Conservation (phyloP, 768 basidiomycete species). For the Boletus reticuloceps region DNA sequence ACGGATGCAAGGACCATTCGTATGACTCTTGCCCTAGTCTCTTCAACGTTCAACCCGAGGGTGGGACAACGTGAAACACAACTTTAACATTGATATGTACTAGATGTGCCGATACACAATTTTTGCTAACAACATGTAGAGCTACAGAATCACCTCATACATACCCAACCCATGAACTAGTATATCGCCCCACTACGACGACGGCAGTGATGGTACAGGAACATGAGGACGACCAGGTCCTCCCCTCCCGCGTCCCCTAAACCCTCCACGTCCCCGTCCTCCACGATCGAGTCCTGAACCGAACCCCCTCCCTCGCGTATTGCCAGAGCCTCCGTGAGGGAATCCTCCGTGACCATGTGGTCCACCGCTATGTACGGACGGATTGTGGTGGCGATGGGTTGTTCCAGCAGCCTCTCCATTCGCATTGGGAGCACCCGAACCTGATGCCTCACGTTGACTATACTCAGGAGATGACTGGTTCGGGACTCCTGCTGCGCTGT, state of each 20-base stretch:
- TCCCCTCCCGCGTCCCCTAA: conserved; percentile 34
- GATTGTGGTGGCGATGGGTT: background rate
- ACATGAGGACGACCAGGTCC: conserved; percentile 6
- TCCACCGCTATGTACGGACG: conserved; percentile 22
- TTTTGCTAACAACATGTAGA: background rate
- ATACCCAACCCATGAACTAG: background rate
- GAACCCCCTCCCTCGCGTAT: conserved; percentile 34
- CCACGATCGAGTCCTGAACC: conserved; percentile 29
- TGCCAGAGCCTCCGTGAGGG: conserved; percentile 20
- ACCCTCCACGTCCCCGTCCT: conserved; percentile 29
- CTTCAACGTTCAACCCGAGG: too few species aligned
- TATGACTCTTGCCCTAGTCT: too few species aligned
- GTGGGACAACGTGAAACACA: too few species aligned
- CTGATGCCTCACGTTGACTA: background rate
- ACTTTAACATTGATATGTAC: too few species aligned
- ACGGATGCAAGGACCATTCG: too few species aligned
- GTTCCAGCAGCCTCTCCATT: conserved; percentile 9
- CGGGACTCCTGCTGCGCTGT: background rate
- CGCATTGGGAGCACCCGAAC: background rate
- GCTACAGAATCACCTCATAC: conserved; percentile 2
- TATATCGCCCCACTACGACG: conserved; percentile 1
- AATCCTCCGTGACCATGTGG: conserved; percentile 34
- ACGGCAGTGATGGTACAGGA: background rate
- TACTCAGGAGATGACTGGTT: background rate
- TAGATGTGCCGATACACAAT: background rate